These are phyloP conservation scores for Venturia effusa DNA, from an alignment of 2,329 filamentous ascomycete genomes.

Conservation along the genomic window DNA sequence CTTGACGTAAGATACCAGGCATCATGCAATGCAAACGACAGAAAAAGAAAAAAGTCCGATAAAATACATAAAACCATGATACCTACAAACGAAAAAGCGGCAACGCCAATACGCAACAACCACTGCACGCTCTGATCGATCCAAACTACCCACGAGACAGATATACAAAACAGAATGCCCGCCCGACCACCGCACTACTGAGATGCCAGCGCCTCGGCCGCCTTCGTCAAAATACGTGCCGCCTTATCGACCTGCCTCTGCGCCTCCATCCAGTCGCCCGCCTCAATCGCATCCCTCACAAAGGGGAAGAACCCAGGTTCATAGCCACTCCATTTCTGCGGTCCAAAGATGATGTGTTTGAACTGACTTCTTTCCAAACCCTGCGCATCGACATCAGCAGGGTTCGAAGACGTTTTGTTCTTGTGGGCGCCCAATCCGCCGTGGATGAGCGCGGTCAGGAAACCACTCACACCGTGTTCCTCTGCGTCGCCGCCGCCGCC, in stretches of 20 bases:
- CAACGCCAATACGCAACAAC: not conserved
- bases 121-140: no score
- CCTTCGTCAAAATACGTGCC: slow-evolving; percentile 39
- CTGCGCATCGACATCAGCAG: slow-evolving; percentile 15
- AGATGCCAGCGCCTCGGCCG: slow-evolving; percentile 1
- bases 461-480: slow-evolving; percentile 52
- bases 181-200: not conserved
- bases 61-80: not conserved
- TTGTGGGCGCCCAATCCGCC: slow-evolving; percentile 6
- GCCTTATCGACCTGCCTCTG: slow-evolving; percentile 61
- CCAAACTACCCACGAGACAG: not conserved
- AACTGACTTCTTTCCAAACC: slow-evolving; percentile 82
- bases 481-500: slow-evolving; percentile 12
- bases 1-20: no score
- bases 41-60: not conserved
- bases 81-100: not conserved
- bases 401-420: slow-evolving; percentile 10
- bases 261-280: slow-evolving; percentile 57
- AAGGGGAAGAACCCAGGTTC: slow-evolving; percentile 65
- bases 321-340: slow-evolving; percentile 63
- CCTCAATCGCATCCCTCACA: slow-evolving; percentile 70
- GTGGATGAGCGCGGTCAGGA: slow-evolving; percentile 7
- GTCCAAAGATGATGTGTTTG: slow-evolving; percentile 85
- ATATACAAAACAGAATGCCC: not conserved
- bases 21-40: not conserved